Percentiles rank a stretch among this genome's conserved stretches.
phyloP scores from a whole-genome alignment of 2,329 filamentous ascomycete species.

The Trichoderma hamatum region DNA sequence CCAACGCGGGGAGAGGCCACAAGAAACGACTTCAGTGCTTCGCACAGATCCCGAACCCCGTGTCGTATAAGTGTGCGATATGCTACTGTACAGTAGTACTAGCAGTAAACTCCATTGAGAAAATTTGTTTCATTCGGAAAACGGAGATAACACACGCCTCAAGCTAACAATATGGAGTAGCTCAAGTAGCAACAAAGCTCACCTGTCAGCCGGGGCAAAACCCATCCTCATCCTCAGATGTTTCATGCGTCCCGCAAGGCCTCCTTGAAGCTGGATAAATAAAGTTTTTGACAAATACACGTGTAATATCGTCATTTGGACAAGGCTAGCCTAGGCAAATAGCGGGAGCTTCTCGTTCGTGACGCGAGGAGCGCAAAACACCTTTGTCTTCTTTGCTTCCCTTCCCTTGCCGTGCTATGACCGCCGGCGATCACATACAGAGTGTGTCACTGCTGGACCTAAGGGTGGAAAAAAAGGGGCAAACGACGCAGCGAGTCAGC shows the following conservation, averaged over 20 bases:
- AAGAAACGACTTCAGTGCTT: neutral
- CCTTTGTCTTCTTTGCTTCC: neutral
- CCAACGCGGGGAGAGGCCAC: neutral
- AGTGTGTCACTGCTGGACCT: neutral
- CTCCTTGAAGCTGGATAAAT: constrained; percentile 14
- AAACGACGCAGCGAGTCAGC: constrained; percentile 13
- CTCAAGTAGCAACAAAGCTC: neutral
- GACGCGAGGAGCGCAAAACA: neutral
- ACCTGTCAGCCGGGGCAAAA: neutral
- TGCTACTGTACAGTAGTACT: no score
- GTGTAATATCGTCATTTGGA: neutral
- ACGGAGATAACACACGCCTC: neutral
- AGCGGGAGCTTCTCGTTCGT: neutral
- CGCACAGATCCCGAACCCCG: neutral
- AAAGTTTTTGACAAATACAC: constrained; percentile 17
- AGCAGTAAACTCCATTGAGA: neutral
- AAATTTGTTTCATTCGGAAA: neutral
- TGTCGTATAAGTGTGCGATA: neutral
- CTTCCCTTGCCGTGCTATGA: neutral
- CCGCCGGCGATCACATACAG: constrained; percentile 6
- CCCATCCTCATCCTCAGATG: constrained; percentile 4
- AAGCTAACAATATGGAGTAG: neutral
- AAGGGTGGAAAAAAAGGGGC: constrained; percentile 9
- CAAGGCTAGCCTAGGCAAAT: neutral
- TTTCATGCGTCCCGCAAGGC: constrained; percentile 17